phyloP scores from a whole-genome alignment of 2,329 filamentous ascomycete genomes.

The Mycosphaerella arachidis region DNA sequence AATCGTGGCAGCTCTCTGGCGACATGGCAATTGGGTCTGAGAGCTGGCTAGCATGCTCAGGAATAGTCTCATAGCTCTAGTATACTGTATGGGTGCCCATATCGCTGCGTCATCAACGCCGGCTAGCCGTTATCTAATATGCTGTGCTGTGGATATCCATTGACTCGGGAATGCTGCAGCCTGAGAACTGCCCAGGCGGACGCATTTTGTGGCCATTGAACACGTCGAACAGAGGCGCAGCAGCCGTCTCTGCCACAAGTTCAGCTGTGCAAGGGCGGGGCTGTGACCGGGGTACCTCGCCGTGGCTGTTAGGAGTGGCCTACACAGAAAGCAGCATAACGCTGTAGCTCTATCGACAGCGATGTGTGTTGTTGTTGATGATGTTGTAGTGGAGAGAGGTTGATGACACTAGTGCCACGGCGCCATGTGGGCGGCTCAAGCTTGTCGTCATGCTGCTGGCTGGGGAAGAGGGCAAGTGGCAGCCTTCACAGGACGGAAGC shows the following conservation, averaged over 20 bases:
- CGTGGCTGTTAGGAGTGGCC: neutral
- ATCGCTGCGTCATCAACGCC: too few relatives aligned
- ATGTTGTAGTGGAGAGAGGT: too few relatives aligned
- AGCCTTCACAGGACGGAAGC: neutral
- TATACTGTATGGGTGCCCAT: too few relatives aligned
- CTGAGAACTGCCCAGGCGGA: neutral
- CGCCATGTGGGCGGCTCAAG: neutral
- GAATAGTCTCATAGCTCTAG: neutral
- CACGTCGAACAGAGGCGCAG: conserved; percentile 3
- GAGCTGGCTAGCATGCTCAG: neutral
- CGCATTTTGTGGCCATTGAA: neutral
- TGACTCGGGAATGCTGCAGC: neutral
- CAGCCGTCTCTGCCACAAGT: neutral
- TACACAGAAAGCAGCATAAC: neutral
- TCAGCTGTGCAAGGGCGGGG: neutral
- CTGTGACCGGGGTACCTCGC: neutral
- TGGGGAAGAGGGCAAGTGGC: neutral
- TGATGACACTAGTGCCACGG: too few relatives aligned
- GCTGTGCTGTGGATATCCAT: too few relatives aligned
- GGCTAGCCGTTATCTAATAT: too few relatives aligned
- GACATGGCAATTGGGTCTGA: neutral
- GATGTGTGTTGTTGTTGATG: neutral
- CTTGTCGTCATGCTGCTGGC: neutral
- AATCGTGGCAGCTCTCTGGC: neutral
- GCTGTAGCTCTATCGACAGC: neutral